These are phyloP conservation scores for Yamadazyma pseudoaaseri DNA, from an alignment of 1,139 yeast genomes.

Conservation along the genomic window DNA sequence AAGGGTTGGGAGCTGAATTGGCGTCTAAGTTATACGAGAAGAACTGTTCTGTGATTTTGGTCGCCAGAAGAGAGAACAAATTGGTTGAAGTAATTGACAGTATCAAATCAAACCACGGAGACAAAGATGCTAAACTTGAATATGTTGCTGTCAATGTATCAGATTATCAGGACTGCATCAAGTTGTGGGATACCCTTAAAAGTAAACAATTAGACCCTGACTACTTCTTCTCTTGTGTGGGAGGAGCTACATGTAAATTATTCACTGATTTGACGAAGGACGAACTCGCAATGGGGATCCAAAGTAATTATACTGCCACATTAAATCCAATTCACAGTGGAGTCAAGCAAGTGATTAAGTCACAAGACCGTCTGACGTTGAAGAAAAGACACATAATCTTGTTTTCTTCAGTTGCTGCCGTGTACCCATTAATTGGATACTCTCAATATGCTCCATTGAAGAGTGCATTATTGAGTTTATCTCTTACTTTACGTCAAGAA, in stretches of 20 bases:
- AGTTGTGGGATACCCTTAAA: conserved; percentile 28
- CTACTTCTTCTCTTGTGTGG: conserved; percentile 82
- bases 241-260: conserved; percentile 77
- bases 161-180: conserved; percentile 46
- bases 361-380: conserved; percentile 12
- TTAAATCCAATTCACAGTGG: conserved; percentile 67
- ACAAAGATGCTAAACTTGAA: conserved; percentile 30
- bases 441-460: conserved; percentile 88
- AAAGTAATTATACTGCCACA: conserved; percentile 72
- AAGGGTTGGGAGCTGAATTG: conserved; percentile 85
- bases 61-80: conserved; percentile 69
- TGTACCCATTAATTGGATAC: conserved; percentile 89
- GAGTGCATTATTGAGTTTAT: conserved; percentile 74
- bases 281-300: conserved; percentile 62
- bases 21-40: conserved; percentile 56
- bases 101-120: conserved; percentile 27
- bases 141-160: conserved; percentile 70
- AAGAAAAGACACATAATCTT: conserved; percentile 62
- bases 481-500: conserved; percentile 81
- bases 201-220: conserved; percentile 53
- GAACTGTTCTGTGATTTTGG: conserved; percentile 67
- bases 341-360: conserved; percentile 34
- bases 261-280: conserved; percentile 63
- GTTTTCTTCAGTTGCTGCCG: conserved; percentile 79
- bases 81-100: conserved; percentile 47